Conservation (phyloP, 495 filamentous ascomycete species). For the Chaetomium cochliodes region DNA sequence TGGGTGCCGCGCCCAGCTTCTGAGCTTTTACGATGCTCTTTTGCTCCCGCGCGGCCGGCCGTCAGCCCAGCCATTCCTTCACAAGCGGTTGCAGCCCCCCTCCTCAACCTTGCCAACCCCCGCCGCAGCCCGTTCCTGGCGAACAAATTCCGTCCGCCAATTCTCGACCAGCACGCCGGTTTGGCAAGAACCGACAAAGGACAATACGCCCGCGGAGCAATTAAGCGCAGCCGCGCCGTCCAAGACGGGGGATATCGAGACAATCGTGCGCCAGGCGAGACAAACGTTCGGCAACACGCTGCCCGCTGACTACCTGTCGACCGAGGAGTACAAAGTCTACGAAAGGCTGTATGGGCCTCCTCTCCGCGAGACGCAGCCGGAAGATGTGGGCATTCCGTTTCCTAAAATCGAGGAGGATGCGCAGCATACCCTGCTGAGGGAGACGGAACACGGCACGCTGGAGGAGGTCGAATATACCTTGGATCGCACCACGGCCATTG, state of each 20-base stretch:
- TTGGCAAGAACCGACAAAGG: constrained; percentile 27
- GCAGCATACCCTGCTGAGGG: constrained; percentile 47
- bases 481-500: constrained; percentile 22
- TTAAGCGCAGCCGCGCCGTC: constrained; percentile 16
- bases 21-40: constrained; percentile 47
- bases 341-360: constrained; percentile 77
- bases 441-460: constrained; percentile 57
- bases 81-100: constrained; percentile 19
- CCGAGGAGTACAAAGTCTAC: constrained; percentile 71
- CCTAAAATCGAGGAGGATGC: constrained; percentile 29
- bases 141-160: constrained; percentile 29
- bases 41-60: constrained; percentile 28
- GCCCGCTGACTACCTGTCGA: constrained; percentile 68
- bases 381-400: constrained; percentile 55
- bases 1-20: constrained; percentile 49
- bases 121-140: constrained; percentile 24
- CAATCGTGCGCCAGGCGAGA: constrained; percentile 64
- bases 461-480: constrained; percentile 58
- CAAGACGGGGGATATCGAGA: constrained; percentile 50
- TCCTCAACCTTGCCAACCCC: constrained; percentile 18
- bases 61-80: constrained; percentile 25
- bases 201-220: not conserved
- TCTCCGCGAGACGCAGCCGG: constrained; percentile 52
- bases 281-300: constrained; percentile 74
- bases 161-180: constrained; percentile 41